A percentile compares a stretch with the other conserved stretches of the same genome.
phyloP scores from a whole-genome alignment of 2,329 filamentous ascomycete genomes.

The Zelopaecilomyces penicillatus region DNA sequence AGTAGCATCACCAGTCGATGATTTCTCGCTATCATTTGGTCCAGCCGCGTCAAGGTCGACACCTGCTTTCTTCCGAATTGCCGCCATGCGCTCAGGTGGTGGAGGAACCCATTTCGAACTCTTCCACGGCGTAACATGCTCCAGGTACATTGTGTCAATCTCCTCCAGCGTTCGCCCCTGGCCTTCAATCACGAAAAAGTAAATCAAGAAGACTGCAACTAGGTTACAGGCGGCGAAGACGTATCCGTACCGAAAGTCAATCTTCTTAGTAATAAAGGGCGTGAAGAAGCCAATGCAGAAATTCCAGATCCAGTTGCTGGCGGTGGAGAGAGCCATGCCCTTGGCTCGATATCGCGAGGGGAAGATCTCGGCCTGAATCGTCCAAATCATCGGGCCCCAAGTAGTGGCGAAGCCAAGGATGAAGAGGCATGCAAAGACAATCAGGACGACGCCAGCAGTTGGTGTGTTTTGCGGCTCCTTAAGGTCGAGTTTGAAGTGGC shows the following conservation, averaged over 20 bases:
- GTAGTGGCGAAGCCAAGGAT: slow-evolving; percentile 59
- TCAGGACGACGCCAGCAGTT: slow-evolving; percentile 49
- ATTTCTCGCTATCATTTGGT: slow-evolving; percentile 1
- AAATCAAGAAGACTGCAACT: slow-evolving; percentile 56
- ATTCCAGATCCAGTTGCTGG: slow-evolving; percentile 63
- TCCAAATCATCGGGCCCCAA: slow-evolving; percentile 59
- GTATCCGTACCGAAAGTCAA: slow-evolving; percentile 63
- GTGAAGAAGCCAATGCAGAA: slow-evolving; percentile 73
- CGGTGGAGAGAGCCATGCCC: slow-evolving; percentile 52
- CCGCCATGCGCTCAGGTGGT: slow-evolving; percentile 33
- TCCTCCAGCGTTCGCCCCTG: slow-evolving; percentile 69
- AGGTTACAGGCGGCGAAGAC: slow-evolving; percentile 68
- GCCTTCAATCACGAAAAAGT: slow-evolving; percentile 70
- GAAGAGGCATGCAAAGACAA: slow-evolving; percentile 55
- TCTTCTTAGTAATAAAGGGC: slow-evolving; percentile 64
- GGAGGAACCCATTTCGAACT: slow-evolving; percentile 46
- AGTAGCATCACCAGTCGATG: neutral
- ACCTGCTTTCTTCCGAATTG: slow-evolving; percentile 33
- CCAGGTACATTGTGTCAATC: slow-evolving; percentile 70
- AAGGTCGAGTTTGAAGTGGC: slow-evolving; percentile 38
- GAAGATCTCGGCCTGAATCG: slow-evolving; percentile 57
- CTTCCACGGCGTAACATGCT: slow-evolving; percentile 55
- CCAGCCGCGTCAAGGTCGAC: slow-evolving; percentile 24
- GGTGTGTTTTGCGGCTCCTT: slow-evolving; percentile 25
- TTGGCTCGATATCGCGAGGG: slow-evolving; percentile 52